Conservation (phyloP, 2,329 filamentous ascomycete species). For the Colletotrichum camelliae region DNA sequence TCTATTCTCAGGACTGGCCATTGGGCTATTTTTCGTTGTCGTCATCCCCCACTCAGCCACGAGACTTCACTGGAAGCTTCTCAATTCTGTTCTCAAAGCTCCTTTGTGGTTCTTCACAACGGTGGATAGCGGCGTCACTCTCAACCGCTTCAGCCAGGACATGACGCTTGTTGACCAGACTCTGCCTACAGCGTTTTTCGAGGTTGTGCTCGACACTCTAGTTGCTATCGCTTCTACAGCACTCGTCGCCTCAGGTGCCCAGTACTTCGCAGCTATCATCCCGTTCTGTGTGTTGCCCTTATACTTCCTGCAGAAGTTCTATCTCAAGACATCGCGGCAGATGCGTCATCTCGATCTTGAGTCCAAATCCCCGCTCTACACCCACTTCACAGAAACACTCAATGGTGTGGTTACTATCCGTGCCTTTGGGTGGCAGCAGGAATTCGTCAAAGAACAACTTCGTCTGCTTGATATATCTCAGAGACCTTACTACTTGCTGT, state of each 20-base stretch:
- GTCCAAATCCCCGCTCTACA: constrained; percentile 40
- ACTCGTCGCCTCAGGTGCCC: constrained; percentile 26
- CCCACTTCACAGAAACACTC: constrained; percentile 50
- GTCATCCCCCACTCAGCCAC: constrained; percentile 1
- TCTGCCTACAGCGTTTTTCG: constrained; percentile 22
- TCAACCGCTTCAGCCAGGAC: constrained; percentile 32
- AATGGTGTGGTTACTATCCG: constrained; percentile 54
- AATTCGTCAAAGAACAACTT: constrained; percentile 49
- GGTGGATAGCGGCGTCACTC: constrained; percentile 25
- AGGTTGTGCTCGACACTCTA: constrained; percentile 30
- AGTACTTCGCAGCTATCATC: constrained; percentile 33
- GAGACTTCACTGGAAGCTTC: background rate
- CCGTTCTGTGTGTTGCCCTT: constrained; percentile 28
- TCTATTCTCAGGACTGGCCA: background rate
- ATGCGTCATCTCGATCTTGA: constrained; percentile 47
- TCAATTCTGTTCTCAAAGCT: background rate
- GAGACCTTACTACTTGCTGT: constrained; percentile 61
- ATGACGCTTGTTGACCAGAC: constrained; percentile 27
- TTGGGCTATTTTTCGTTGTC: constrained; percentile 1
- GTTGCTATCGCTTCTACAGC: background rate
- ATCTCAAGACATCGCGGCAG: constrained; percentile 48
- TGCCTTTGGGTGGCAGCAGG: constrained; percentile 58
- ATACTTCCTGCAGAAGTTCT: constrained; percentile 39
- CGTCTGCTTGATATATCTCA: constrained; percentile 58
- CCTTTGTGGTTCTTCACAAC: constrained; percentile 26